These are phyloP conservation scores for Candida sanyiensis DNA, from an alignment of 805 yeast species.

Conservation along the genomic window DNA sequence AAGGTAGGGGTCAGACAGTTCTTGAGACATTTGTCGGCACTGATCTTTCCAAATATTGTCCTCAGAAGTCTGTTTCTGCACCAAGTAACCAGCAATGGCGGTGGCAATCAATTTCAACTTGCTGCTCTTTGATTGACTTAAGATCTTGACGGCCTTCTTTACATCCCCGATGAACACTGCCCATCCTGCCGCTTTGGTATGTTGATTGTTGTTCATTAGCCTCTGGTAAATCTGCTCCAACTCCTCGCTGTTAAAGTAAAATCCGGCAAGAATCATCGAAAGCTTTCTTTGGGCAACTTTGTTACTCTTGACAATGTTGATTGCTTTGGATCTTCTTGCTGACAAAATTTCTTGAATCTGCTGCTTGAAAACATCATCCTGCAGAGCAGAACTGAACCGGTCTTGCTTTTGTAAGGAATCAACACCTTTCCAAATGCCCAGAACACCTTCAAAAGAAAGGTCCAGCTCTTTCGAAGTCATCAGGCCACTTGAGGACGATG, in stretches of 20 bases:
- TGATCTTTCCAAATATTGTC: slow-evolving; percentile 80
- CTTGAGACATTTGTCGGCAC: slow-evolving; percentile 83
- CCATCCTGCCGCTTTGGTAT: slow-evolving; percentile 96
- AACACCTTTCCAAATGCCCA: slow-evolving; percentile 83
- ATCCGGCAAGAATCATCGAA: slow-evolving; percentile 81
- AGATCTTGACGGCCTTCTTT: slow-evolving; percentile 69
- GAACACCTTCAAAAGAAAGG: slow-evolving; percentile 81
- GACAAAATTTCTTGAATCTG: slow-evolving; percentile 29
- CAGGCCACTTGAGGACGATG: slow-evolving; percentile 55
- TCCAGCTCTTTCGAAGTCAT: slow-evolving; percentile 70
- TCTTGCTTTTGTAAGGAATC: slow-evolving; percentile 45
- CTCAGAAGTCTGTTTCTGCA: slow-evolving; percentile 45
- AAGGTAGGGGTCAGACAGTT: slow-evolving; percentile 80
- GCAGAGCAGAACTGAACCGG: slow-evolving; percentile 31
- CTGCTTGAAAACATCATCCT: slow-evolving; percentile 16
- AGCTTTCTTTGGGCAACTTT: slow-evolving; percentile 64
- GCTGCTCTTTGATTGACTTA: slow-evolving; percentile 68
- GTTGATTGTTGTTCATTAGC: slow-evolving; percentile 52
- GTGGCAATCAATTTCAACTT: slow-evolving; percentile 77
- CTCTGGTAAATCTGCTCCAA: slow-evolving; percentile 60
- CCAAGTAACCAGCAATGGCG: slow-evolving; percentile 86
- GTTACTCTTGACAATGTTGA: slow-evolving; percentile 36
- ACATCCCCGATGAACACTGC: slow-evolving; percentile 93
- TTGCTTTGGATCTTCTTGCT: slow-evolving; percentile 27
- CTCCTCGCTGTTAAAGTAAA: slow-evolving; percentile 76